Base-by-base conservation (phyloP, 306 rosid species). In the Amphicarpaea edgeworthii region DNA sequence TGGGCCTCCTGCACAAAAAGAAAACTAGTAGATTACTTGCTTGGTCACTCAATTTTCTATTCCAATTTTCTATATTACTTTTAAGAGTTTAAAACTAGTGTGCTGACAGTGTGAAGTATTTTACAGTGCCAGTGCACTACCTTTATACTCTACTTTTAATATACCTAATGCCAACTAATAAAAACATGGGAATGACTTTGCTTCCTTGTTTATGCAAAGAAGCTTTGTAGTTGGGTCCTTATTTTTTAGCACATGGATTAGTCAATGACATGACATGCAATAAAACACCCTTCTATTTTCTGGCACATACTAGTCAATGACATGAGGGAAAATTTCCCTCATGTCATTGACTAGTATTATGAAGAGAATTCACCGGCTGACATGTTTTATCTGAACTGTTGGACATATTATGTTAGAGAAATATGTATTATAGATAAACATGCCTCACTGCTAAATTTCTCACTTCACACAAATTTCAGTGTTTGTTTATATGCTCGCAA, bases 1-100 rank as follows among this genome's bases (percentile, higher is more conserved):
- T 51, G 21, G 93, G 69, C 59, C 85, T 88, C 90, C 98, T 93
- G 79, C 63, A 82, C 20, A 64, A 50, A 24, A 76, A 53, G 40
- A 74, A 54, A 80, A 81, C 46, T 2, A 23, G 32, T 50, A 75
- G 63, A 72, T 80, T 68, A 68, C 64, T 66, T 69, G 16, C 66
- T 16, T 19, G 51, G 21, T 14, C 38, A 62, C 37, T 60, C 65
- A 78, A 73, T 49, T 59, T 47, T 57, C 37, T 26, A 51, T 6
- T 78, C 23, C 37, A 40, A 16, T 46, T 24, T 28, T 11, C 19
- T 6, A 6, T 47, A 24, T 72, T 58, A 40, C 57, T 20, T 63
- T 64, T 24, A 28, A 64, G n/a, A n/a, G n/a, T n/a, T n/a, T n/a
- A n/a, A n/a, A n/a, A n/a, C n/a, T n/a, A n/a, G n/a, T n/a, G n/a